Base-by-base conservation (phyloP, 257 asterid genomes). In the Jaltomata sinuosa region DNA sequence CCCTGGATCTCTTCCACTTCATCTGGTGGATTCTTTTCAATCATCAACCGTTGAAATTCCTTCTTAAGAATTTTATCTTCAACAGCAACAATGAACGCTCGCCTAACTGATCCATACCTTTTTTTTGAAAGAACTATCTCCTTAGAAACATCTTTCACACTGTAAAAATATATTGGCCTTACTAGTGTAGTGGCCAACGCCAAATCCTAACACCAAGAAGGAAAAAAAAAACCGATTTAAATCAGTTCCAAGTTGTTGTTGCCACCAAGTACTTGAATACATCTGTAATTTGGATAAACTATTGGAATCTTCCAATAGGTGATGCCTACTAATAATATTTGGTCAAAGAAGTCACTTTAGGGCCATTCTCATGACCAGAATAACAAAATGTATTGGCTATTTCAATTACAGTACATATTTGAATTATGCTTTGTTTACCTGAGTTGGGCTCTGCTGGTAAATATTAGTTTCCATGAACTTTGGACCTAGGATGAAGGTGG, bases 1-100 rank as follows among this genome's bases (percentile, higher is more conserved):
- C 88, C 92, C 22, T 1, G 57, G 18, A 89, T 57, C 65, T 80
- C 82, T 53, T 10, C 55, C 40, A 86, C 91, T 86, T 90, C 87
- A 67, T 84, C 32, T 2, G 91, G 92, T 12, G 89, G 89, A 42
- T 88, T 90, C 3, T 80, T 65, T 64, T 71, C 9, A n/a, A 85
- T 84, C 88, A 90, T 85, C 89, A 89, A 88, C 72, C 54, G 69
- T 29, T 85, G 88, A 3, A 78, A 78, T 3, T 84, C 83, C 80
- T 79, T 82, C 6, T n/a, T 69, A 7, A 10, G 31, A 27, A 27
- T 8, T 69, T 80, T 88, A 68, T 90, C 90, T 80, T 83, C 62
- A 16, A 21, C 64, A 8, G 80, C 38, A 12, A 84, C 55, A 77
- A 90, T 61, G 50, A 71, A 87, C 15, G 83, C 87, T 4, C 91